Conservation (phyloP, 306 rosid species). For the Prinsepia uniflora region DNA sequence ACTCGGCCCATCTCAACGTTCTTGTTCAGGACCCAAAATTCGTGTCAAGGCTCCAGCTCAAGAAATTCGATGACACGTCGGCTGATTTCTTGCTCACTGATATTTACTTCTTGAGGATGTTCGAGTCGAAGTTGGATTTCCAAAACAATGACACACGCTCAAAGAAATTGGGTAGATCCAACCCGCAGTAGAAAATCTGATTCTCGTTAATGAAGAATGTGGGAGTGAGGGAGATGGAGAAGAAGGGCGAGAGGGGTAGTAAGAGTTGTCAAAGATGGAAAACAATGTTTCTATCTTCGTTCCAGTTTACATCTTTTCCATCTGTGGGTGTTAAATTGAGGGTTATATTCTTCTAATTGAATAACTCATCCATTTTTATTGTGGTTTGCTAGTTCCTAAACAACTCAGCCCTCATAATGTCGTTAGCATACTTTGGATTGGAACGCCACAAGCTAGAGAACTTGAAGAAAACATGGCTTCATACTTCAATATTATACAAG, state of each 20-base stretch:
- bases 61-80: slow-evolving; percentile 52
- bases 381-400: no score
- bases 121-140: slow-evolving; percentile 49
- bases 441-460: slow-evolving; percentile 46
- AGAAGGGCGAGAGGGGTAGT: no score
- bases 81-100: slow-evolving; percentile 74
- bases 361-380: no score
- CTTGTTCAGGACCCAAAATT: slow-evolving; percentile 45
- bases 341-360: no score
- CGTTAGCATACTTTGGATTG: slow-evolving; percentile 95
- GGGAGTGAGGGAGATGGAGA: slow-evolving; percentile 24
- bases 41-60: slow-evolving; percentile 65
- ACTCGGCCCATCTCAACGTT: slow-evolving; percentile 95
- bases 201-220: slow-evolving; percentile 82
- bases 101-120: slow-evolving; percentile 53
- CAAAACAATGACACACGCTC: slow-evolving; percentile 65
- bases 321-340: no score
- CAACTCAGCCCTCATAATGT: slow-evolving; percentile 29
- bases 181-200: slow-evolving; percentile 77
- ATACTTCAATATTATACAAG: slow-evolving; percentile 70
- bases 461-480: slow-evolving; percentile 71
- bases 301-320: no score
- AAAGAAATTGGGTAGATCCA: slow-evolving; percentile 84
- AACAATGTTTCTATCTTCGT: no score
- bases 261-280: no score